Conservation (phyloP, 1,284 basidiomycete species). For the Moniliophthora roreri region DNA sequence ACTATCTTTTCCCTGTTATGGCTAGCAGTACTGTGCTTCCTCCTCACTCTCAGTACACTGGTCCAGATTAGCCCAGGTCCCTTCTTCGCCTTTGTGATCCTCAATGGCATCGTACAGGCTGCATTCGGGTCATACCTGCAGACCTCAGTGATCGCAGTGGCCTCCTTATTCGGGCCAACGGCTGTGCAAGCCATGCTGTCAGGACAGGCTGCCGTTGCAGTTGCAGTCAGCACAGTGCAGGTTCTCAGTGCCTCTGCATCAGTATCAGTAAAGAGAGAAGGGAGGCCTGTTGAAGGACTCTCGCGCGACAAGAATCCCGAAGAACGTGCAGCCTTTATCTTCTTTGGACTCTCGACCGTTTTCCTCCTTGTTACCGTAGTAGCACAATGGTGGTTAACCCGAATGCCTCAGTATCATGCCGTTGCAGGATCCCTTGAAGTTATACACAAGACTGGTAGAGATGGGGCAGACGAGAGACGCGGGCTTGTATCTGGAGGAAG, state of each 20-base stretch:
- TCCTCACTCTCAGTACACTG: slow-evolving; percentile 64
- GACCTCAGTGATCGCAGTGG: slow-evolving; percentile 67
- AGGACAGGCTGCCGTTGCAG: slow-evolving; percentile 76
- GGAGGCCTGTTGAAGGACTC: slow-evolving; percentile 28
- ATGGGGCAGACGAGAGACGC: slow-evolving; percentile 31
- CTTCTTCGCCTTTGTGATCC: slow-evolving; percentile 65
- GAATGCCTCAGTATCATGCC: slow-evolving; percentile 55
- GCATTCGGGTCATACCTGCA: slow-evolving; percentile 66
- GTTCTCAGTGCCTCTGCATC: slow-evolving; percentile 62
- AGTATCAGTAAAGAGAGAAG: slow-evolving; percentile 50
- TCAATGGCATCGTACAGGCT: slow-evolving; percentile 57
- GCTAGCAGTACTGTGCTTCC: slow-evolving; percentile 49
- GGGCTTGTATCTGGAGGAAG: slow-evolving; percentile 32
- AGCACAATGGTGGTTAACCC: slow-evolving; percentile 57
- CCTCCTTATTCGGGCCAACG: slow-evolving; percentile 68
- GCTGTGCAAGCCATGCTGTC: slow-evolving; percentile 72
- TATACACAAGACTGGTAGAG: slow-evolving; percentile 20
- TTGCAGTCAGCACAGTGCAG: slow-evolving; percentile 68
- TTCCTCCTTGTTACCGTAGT: slow-evolving; percentile 56
- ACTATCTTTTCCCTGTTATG: slow-evolving; percentile 43
- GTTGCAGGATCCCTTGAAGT: slow-evolving; percentile 44
- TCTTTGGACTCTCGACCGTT: slow-evolving; percentile 68
- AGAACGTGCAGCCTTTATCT: slow-evolving; percentile 64
- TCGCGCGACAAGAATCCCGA: slow-evolving; percentile 44
- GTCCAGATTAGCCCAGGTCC: slow-evolving; percentile 46